Conservation (phyloP, 2,329 filamentous ascomycete species). For the Esteya vermicola region DNA sequence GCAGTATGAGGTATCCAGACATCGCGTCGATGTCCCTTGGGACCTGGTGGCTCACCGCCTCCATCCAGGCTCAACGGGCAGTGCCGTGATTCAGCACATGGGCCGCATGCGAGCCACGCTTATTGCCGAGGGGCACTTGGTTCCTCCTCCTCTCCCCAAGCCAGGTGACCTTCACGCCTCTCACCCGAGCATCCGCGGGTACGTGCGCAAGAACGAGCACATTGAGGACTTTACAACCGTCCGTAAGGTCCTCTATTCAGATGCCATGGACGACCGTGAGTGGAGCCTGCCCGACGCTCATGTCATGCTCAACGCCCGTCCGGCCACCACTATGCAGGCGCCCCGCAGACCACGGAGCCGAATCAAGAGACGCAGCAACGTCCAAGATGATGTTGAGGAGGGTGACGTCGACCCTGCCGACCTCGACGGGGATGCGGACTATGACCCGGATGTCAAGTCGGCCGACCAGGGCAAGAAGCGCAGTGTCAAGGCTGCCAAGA, state of each 20-base stretch:
- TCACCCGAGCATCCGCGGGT: conserved; percentile 19
- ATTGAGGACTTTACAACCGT: conserved; percentile 12
- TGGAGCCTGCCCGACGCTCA: conserved; percentile 17
- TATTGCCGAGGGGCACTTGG: conserved; percentile 24
- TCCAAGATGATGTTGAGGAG: no score
- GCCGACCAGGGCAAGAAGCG: neutral
- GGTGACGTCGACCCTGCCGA: conserved; percentile 7
- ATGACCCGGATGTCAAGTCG: conserved; percentile 1
- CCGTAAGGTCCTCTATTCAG: conserved; percentile 18
- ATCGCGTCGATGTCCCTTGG: conserved; percentile 23
- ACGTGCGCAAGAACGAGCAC: conserved; percentile 15
- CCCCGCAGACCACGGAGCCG: neutral
- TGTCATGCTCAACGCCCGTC: conserved; percentile 1
- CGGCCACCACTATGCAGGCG: neutral
- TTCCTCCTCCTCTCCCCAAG: conserved; percentile 22
- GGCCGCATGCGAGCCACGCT: conserved; percentile 19
- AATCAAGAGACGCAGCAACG: neutral
- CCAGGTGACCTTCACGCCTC: conserved; percentile 8
- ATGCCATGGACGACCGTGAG: conserved; percentile 18
- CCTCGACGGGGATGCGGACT: conserved; percentile 8
- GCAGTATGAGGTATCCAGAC: conserved; percentile 22
- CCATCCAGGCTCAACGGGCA: conserved; percentile 24
- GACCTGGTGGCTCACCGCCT: conserved; percentile 24
- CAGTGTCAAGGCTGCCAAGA: conserved; percentile 1
- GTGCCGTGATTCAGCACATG: conserved; percentile 23